phyloP scores from a whole-genome alignment of 306 rosid genomes.

The Sophora flavescens region DNA sequence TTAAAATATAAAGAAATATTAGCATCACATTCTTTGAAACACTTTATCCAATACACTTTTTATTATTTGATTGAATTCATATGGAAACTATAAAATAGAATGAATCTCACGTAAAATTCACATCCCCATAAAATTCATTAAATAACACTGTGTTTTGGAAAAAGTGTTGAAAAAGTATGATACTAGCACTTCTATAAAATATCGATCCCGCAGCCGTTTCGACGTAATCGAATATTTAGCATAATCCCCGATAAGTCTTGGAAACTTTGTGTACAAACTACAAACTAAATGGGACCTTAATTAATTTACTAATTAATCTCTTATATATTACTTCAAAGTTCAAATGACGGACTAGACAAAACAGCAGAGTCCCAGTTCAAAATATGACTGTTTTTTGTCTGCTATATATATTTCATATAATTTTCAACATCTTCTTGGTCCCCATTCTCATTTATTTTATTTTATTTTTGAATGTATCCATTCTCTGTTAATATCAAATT shows the following conservation, averaged over 20 bases:
- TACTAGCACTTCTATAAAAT: conserved; percentile 22
- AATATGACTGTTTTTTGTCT: conserved; percentile 34
- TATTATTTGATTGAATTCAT: too few relatives aligned
- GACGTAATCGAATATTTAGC: conserved; percentile 36
- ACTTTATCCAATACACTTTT: too few relatives aligned
- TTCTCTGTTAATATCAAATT: conserved; percentile 26
- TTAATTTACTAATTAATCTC: conserved; percentile 13
- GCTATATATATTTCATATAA: neutral
- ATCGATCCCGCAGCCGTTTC: conserved; percentile 37
- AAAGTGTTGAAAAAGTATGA: too few relatives aligned
- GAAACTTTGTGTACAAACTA: neutral
- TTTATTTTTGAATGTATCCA: neutral
- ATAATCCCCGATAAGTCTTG: conserved; percentile 23
- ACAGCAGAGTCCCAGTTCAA: conserved; percentile 40
- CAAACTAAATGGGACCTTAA: neutral
- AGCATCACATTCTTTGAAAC: too few relatives aligned
- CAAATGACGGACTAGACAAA: conserved; percentile 31
- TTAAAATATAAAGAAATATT: too few relatives aligned
- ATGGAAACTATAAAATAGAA: too few relatives aligned
- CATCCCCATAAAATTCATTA: too few relatives aligned
- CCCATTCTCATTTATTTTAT: neutral
- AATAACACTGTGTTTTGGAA: too few relatives aligned
- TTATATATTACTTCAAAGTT: neutral
- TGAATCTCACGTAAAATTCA: too few relatives aligned
- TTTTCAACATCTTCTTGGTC: conserved; percentile 35